phyloP scores from a whole-genome alignment of 345 rosid species.

The Rhizophora apiculata region DNA sequence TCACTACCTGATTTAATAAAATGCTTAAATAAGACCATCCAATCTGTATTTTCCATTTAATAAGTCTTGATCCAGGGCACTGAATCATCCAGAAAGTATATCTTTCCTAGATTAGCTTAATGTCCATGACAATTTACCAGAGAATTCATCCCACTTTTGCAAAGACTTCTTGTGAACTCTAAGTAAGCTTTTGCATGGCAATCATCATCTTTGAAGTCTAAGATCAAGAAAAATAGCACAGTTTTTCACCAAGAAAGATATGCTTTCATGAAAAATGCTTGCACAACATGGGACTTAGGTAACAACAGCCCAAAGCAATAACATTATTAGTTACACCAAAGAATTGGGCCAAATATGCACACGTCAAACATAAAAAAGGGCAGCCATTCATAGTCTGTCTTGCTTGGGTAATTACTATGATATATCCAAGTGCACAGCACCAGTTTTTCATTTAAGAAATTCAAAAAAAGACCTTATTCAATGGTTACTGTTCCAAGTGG shows the following conservation, averaged over 20 bases:
- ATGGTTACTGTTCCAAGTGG: too few species aligned
- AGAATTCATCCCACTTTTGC: too few species aligned
- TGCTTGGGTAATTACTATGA: neutral
- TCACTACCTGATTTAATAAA: too few species aligned
- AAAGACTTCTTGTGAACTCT: too few species aligned
- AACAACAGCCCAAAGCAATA: neutral
- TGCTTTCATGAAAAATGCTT: neutral
- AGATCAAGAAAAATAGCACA: neutral
- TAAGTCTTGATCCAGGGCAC: too few species aligned
- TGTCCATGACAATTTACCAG: too few species aligned
- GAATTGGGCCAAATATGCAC: neutral
- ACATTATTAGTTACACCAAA: neutral
- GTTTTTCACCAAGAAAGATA: neutral
- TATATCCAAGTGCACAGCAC: neutral
- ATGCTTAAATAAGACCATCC: too few species aligned
- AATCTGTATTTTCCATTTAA: too few species aligned
- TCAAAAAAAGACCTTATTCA: too few species aligned
- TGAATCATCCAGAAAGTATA: too few species aligned
- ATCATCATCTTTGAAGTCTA: neutral
- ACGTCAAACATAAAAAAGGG: neutral
- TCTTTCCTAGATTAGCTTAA: too few species aligned
- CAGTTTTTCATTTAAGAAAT: neutral
- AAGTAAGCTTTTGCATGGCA: too few species aligned
- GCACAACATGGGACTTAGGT: neutral
- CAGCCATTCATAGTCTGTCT: neutral